Evolutionary conservation across 2,329 filamentous ascomycete species (phyloP), one percentile per base, ranked within the genome.

Genomic region (Fusarium austroafricanum): DNA sequence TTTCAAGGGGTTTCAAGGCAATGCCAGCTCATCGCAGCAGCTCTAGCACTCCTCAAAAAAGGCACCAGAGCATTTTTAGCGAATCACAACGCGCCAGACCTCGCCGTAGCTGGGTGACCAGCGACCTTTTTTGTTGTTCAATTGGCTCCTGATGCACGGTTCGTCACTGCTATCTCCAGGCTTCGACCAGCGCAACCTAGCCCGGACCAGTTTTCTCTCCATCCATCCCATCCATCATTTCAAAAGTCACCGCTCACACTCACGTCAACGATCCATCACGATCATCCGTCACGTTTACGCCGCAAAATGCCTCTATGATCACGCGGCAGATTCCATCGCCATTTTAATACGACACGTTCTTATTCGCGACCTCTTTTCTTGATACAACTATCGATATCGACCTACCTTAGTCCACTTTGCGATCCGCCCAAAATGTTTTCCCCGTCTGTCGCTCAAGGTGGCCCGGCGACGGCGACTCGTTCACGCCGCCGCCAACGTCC

Each of bases 401-500:
- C 43, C 43, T 35, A 51, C 29, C 29, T 20, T 46, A 20, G 44
- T 28, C 61, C 55, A 52, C 39, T 63, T 73, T 65, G 71, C 71
- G 71, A 73, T 58, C 70, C 67, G 56, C 60, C 68, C 67, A 65
- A 74, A 76, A 90, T 90, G 88, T 90, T 90, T 79, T 87, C 87
- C 54, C 82, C 87, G 45, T 80, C 85, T 45, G 75, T 80, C 65
- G 81, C 81, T 68, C 82, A 84, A 68, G 82, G 83, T 71, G 84
- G 84, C 71, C 83, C 86, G 29, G 83, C 84, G 71, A 86, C 82
- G 67, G 83, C 85, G 52, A 88, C 86, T 54, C 84, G 88, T 67
- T 87, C 86, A 71, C 86, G 88, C 61, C 84, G 88, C 63, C 85
- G 88, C 58, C 87, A 88, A 76, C 85, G 88, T 59, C 87, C 87